Evolutionary conservation across 306 rosid species (phyloP).

Genomic region (Purshia tridentata): DNA sequence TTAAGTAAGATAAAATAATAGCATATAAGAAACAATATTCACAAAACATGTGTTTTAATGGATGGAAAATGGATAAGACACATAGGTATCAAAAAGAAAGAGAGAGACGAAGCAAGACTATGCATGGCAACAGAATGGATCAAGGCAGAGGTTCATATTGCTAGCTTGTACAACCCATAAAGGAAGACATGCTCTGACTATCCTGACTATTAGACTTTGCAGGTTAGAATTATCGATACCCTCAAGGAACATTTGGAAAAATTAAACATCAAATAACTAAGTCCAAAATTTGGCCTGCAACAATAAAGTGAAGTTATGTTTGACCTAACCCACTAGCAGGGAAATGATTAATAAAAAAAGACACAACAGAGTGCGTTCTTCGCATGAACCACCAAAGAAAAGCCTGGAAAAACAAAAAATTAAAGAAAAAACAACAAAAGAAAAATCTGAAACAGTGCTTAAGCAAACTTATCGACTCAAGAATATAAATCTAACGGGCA

Average conservation of each 20-base stretch:
- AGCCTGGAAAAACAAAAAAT: neutral
- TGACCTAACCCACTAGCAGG: neutral
- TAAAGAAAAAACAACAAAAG: neutral
- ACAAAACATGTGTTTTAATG: neutral
- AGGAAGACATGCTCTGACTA: neutral
- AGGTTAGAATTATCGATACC: neutral
- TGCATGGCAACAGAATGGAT: neutral
- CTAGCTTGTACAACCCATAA: neutral
- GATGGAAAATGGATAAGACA: neutral
- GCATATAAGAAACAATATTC: neutral
- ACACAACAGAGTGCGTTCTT: neutral
- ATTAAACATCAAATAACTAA: neutral
- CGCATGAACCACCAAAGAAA: neutral
- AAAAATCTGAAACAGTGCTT: neutral
- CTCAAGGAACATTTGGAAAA: neutral
- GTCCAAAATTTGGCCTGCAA: slow-evolving; percentile 9
- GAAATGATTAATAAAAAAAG: neutral
- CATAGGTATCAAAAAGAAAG: neutral
- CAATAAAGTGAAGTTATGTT: neutral
- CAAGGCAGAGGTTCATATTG: neutral
- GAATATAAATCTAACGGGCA: slow-evolving; percentile 1
- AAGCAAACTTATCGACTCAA: slow-evolving; percentile 7
- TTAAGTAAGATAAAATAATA: neutral
- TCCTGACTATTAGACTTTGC: neutral
- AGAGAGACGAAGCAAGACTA: neutral